A percentile compares a stretch with the other conserved stretches of the same genome.
Evolutionary conservation across 495 filamentous ascomycete species (phyloP).

Genomic region (Penicillium daleae): DNA sequence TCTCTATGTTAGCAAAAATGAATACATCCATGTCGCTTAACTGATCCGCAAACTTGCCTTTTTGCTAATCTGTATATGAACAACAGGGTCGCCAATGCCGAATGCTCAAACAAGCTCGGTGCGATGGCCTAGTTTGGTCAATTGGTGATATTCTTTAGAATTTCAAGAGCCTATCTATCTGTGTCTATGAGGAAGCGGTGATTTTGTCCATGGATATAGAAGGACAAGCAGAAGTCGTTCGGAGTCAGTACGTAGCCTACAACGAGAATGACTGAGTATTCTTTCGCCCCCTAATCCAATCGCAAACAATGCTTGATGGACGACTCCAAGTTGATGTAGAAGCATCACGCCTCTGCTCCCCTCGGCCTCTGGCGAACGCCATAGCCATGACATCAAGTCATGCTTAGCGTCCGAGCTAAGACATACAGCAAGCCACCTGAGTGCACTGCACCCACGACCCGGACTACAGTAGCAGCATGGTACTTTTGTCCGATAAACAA

Average conservation of each 20-base stretch:
- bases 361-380: neutral
- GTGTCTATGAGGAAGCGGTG: neutral
- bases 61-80: neutral
- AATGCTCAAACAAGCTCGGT: neutral
- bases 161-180: neutral
- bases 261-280: neutral
- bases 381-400: slow-evolving; percentile 11
- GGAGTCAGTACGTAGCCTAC: too few relatives aligned
- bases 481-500: neutral
- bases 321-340: neutral
- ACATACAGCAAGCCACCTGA: slow-evolving; percentile 15
- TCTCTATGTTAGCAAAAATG: too few relatives aligned
- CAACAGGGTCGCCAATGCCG: neutral
- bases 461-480: neutral
- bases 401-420: slow-evolving; percentile 3
- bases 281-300: neutral
- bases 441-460: neutral
- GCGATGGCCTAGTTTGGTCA: neutral
- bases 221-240: neutral
- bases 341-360: neutral
- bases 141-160: neutral
- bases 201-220: too few relatives aligned
- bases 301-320: neutral
- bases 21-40: neutral
- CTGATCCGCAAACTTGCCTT: neutral